Evolutionary conservation across 768 basidiomycete genomes (phyloP), one percentile per base, ranked within the genome.

Genomic region (Hysterangium stoloniferum): DNA sequence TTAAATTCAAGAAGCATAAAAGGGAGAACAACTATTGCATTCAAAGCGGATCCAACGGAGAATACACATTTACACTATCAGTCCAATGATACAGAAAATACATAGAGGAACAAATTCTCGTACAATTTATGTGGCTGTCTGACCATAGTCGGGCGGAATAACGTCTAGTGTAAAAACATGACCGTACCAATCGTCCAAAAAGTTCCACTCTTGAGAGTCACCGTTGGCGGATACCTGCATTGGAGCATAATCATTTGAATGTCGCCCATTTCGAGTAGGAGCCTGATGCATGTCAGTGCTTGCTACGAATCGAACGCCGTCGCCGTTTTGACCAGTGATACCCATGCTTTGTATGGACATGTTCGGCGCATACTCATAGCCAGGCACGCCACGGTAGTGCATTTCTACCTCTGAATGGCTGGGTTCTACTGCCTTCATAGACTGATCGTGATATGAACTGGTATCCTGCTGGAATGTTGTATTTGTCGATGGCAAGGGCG

Each of bases 111-210:
- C n/a, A n/a, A n/a, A n/a, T n/a, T n/a, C n/a, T n/a, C n/a, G n/a
- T n/a, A n/a, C n/a, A n/a, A n/a, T n/a, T n/a, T n/a, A n/a, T n/a
- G n/a, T n/a, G n/a, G n/a, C n/a, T n/a, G n/a, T 25, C 19, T 42
- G 8, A 24, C 49, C 49, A 42, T 51, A 51, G 19, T 51, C 38
- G 25, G 49, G 38, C 5, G 49, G 49, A 32, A 51, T 51, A 31
- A 42, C 49, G 31, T 51, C 49, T 40, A 51, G 19, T 19, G 38
- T 17, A 27, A 41, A 51, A 41, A 51, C 41, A 51, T 51, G 49
- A n/a, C 49, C 49, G n/a, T 51, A 51, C 49, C 49, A 51, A 27
- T 51, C 40, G 31, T 51, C 49, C 49, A 51, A 37, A 25, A 51
- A 51, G 32, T 51, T 51, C 49, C 49, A 51, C 2, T 51, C 49